A percentile compares a stretch with the other conserved stretches of the same genome.
Evolutionary conservation across 352 stramenopile species (phyloP).

Genomic region (Globisporangium takayamanum): DNA sequence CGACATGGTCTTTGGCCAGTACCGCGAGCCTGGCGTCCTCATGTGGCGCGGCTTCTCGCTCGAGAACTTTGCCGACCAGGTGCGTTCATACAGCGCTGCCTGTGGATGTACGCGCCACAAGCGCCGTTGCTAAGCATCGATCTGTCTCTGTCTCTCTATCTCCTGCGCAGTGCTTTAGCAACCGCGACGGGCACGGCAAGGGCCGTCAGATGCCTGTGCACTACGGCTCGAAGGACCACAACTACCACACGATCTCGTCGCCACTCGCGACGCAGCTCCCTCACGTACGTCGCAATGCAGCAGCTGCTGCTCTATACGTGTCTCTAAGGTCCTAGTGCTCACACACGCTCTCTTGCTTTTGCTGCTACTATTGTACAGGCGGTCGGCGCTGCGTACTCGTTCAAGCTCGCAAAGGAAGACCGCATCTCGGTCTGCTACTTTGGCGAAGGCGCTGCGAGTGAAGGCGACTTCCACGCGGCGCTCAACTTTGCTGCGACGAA

Average conservation of each 20-base stretch:
- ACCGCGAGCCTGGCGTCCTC: conserved; percentile 95
- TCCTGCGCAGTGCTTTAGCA: conserved; percentile 88
- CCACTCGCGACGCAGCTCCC: conserved; percentile 97
- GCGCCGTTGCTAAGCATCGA: not conserved
- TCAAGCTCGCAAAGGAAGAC: conserved; percentile 91
- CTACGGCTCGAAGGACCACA: conserved; percentile 93
- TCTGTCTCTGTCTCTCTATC: not conserved
- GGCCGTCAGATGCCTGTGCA: conserved; percentile 98
- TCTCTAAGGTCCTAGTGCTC: not conserved
- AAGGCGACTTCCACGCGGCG: conserved; percentile 96
- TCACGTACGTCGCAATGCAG: conserved; percentile 35
- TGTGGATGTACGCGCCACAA: not conserved
- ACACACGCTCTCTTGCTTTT: not conserved
- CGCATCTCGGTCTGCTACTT: conserved; percentile 95
- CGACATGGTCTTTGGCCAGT: conserved; percentile 97
- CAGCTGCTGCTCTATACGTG: not conserved
- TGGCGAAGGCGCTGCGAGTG: conserved; percentile 95
- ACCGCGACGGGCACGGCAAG: conserved; percentile 93
- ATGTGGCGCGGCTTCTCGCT: conserved; percentile 98
- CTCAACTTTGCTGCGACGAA: conserved; percentile 97
- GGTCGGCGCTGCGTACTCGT: conserved; percentile 93
- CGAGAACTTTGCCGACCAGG: conserved; percentile 95
- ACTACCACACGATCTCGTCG: conserved; percentile 97
- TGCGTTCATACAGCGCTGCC: conserved; percentile 5
- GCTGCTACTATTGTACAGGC: conserved; percentile 49